Base-by-base conservation (phyloP, 2,329 filamentous ascomycete species). In the Neopestalotiopsis sp. region DNA sequence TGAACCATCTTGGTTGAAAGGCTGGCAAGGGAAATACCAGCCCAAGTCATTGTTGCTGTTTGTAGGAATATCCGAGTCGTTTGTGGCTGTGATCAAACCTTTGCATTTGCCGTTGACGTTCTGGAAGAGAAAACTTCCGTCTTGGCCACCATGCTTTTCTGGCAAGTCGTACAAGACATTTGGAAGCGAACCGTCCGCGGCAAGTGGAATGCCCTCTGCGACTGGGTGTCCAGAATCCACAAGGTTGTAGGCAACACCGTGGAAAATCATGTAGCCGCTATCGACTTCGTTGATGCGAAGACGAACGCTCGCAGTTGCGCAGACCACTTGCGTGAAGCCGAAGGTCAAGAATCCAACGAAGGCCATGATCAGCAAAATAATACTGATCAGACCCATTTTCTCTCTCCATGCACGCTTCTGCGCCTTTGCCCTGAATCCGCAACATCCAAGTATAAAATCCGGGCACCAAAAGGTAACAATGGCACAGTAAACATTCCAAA, bases 31-130 rank as follows among this genome's bases (percentile, higher is more conserved):
- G 78, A 98, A 98, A 79, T 99, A 99, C 95, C 96, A 99, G 1
- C 92, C 96, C 71, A 99, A 83, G 68, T 97, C 64, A 6, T 88
- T 90, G 66, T 91, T 82, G 32, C 80, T 81, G 77, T 97, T 91
- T 5, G 92, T 92, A 1, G 95, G 94, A 9, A 99, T 90, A 74
- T 94, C 91, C 0, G 95, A 97, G 67, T 85, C 85, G 1, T 86
- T 78, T 1, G 92, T 89, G 7, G 86, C 81, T 0, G 89, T 97
- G 78, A 99, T 97, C 68, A 98, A 82, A 10, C 88, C 92, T 83
- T 98, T 99, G 87, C 96, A 99, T 71, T 92, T 93, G 62, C 96
- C 97, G 75, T 99, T 99, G 80, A 99, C 96, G 73, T 98, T 97
- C 79, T 99, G 96, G 82, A 99, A 99, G 77, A 99, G 83, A 79